Base-by-base conservation (phyloP, 2,329 filamentous ascomycete genomes). In the Exophiala oligosperma region DNA sequence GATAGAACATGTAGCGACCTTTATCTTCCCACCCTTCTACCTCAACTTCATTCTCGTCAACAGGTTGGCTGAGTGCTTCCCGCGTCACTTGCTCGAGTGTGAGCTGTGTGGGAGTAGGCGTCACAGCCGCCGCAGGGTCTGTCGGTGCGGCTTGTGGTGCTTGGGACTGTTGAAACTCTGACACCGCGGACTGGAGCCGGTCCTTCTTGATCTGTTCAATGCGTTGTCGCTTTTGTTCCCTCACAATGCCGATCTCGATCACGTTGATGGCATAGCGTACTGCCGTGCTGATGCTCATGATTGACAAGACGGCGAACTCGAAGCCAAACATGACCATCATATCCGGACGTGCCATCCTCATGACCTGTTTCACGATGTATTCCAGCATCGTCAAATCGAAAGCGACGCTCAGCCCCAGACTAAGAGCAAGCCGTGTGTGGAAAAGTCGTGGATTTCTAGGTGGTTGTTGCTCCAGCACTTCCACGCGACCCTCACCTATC, bases 261-360 rank as follows among this genome's bases (percentile, higher is more conserved):
- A 97, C 74, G 2, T 89, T 90, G 51, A 97, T 82, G 21, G 83
- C 73, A 73, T 99, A 99, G 59, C 92, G 86, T 54, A 86, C 79
- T 1, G 84, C 82, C 0, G 92, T 96, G 49, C 93, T 92, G 52
- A 86, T 79, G 0, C 93, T 96, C 52, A 87, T 87, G 8, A 95
- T 88, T 2, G 86, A 82, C 60, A 97, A 77, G 44, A 99, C 87
- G 38, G 93, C 92, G 70, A 97, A 97, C 73, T 99, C 94, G 68
- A 99, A 99, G 4, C 95, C 86, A 70, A 99, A 99, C 92, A 99
- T 97, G 63, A 99, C 92, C 92, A 97, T 99, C 90, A 99, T 97
- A 59, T 95, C 94, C 0, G 93, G 92, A n/a, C 89, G 83, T 1
- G 93, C 91, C 71, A 95, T 87, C 57, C 90, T 86, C 50, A 97